Base-by-base conservation (phyloP, 1,284 basidiomycete species). In the Cutaneotrichosporon mucoides region DNA sequence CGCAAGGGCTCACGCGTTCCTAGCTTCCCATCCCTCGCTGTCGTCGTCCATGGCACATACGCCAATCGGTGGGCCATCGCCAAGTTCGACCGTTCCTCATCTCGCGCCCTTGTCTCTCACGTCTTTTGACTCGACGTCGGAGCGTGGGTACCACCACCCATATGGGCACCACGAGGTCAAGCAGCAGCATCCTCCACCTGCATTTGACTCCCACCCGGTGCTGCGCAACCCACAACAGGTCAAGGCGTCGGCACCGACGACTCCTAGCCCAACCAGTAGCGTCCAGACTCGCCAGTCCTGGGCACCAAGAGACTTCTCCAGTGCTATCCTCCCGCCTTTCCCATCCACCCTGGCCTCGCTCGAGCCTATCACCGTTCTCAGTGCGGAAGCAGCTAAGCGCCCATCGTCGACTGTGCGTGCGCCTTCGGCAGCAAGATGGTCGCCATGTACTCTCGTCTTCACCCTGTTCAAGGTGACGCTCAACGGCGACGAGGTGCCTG, bases 331-430 rank as follows among this genome's bases (percentile, higher is more conserved):
- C 0, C 72, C 72, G 8, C 46, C 58, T 2, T 72, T 70, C 63
- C 72, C 72, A 1, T 62, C 70, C 11, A 53, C 59, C 9, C 5
- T 65, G 3, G 16, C 60, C 0, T 42, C 64, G 3, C 59, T 73
- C 15, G 66, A 70, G 46, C 66, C 67, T 11, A 72, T 70, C 44
- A 64, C 66, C 4, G 68, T 70, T 24, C 58, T 73, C 48, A 63
- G 63, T 3, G 63, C 69, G 1, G 53, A 53, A 13, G 61, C 50
- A 1, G n/a, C 61, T 41, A 62, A 59, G 54, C 53, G 57, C 10
- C 46, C 61, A 6, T 40, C 53, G 12, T 52, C 56, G 10, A 47
- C 44, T 5, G 44, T 54, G 36, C 40, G 45, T 13, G 37, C 55
- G 40, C n/a, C 24, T 2, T 40, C 36, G 6, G 35, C 53, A 15